Evolutionary conservation across 306 rosid species (phyloP), one percentile per base, ranked within the genome.

Genomic region (Rosa chinensis): DNA sequence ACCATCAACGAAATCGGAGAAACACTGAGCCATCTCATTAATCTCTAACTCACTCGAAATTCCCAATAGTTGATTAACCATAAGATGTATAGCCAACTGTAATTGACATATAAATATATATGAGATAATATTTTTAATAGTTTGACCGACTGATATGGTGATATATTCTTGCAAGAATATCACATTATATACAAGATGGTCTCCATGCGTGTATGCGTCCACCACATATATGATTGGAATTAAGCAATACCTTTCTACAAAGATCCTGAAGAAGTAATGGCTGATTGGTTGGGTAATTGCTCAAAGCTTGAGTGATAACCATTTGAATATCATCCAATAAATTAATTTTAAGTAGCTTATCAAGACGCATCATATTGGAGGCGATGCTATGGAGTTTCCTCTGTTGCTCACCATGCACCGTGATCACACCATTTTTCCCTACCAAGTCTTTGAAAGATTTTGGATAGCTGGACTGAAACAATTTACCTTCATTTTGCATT

Each of bases 371-470:
- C 93, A 92, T 87, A 35, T 91, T 94, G 21, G 91, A 91, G 35
- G 99, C 97, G 37, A 94, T 94, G 11, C 90, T 87, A 62, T 94
- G 99, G 25, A 94, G 92, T 40, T 83, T 94, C 80, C 97, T 87
- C 55, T 92, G 99, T 40, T 89, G 97, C 44, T 94, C 97, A 74
- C 99, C 99, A 64, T 92, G 99, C 61, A 86, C 95, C 8, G 99
- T 92, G 83, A 94, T 94, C 63, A 94, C 90, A 48, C 99, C 97
- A 78, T 94, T 92, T 75, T 87, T 89, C 37, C 99, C 99, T 14
- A 94, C 99, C 87, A 94, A 92, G 66, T 94, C 99, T 70, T 93
- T 83, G 81, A 94, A 92, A 7, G 99, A 94, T 81, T 94, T 94
- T 0, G 99, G 99, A 66, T 94, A 94, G 78, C 92, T 89, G 5